A percentile compares a stretch with the other conserved stretches of the same genome.
These are phyloP conservation scores for Stentor roeselii DNA, from an alignment of 73 alveolate genomes.

Conservation along the genomic window DNA sequence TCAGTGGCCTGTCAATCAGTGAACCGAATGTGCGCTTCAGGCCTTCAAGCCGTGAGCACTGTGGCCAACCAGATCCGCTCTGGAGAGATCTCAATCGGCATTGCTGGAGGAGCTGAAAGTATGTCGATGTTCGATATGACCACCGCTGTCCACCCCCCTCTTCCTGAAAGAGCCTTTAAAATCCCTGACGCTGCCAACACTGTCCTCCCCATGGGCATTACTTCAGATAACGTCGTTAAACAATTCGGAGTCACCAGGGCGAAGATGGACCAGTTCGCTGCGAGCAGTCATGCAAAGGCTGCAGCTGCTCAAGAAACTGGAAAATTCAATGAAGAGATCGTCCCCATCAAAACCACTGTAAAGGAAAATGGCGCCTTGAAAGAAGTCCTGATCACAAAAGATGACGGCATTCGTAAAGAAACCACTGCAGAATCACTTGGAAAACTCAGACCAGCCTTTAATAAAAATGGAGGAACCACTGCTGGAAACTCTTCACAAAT, in stretches of 20 bases:
- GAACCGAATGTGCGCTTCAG: constrained; percentile 98
- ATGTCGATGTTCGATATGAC: constrained; percentile 96
- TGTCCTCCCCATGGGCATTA: constrained; percentile 99
- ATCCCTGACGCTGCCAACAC: constrained; percentile 93
- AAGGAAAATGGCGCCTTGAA: constrained; percentile 68
- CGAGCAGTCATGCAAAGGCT: constrained; percentile 94
- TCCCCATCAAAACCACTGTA: constrained; percentile 80
- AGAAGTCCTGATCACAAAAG: constrained; percentile 71
- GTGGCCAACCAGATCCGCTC: constrained; percentile 88
- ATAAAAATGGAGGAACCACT: constrained; percentile 96
- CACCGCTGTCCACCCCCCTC: constrained; percentile 89
- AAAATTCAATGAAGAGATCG: constrained; percentile 88
- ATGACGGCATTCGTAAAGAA: constrained; percentile 94
- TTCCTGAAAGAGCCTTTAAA: constrained; percentile 81
- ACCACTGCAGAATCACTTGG: constrained; percentile 81
- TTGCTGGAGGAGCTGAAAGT: constrained; percentile 99
- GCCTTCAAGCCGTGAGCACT: constrained; percentile 93
- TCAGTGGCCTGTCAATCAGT: constrained; percentile 88
- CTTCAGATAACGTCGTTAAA: constrained; percentile 97
- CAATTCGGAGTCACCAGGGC: constrained; percentile 92
- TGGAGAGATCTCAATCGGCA: constrained; percentile 93
- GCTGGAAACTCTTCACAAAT: constrained; percentile 99
- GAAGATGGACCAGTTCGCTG: constrained; percentile 94
- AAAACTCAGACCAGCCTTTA: constrained; percentile 96
- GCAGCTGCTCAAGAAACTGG: constrained; percentile 83